Conservation (phyloP, 805 yeast species). For the Wickerhamiella sergipiensis region DNA sequence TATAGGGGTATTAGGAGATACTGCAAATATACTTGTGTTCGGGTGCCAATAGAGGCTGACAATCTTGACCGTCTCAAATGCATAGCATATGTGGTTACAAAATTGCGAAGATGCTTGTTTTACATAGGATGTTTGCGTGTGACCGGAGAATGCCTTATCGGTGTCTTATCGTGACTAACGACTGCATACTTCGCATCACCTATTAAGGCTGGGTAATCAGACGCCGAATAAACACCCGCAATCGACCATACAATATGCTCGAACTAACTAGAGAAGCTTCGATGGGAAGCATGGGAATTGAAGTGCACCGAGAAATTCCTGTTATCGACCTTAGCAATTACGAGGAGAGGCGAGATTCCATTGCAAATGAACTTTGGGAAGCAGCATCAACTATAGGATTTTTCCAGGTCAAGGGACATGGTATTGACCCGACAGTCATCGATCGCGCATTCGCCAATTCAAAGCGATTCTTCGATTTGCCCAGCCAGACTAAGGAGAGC, state of each 20-base stretch:
- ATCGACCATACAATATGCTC: background rate
- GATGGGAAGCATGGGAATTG: slow-evolving; percentile 7
- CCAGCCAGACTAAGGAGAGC: slow-evolving; percentile 4
- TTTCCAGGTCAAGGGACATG: slow-evolving; percentile 11
- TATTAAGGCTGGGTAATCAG: too few relatives aligned
- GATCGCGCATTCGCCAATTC: slow-evolving; percentile 8
- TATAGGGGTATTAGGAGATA: background rate
- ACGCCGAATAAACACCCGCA: background rate
- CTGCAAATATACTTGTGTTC: too few relatives aligned
- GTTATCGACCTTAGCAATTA: slow-evolving; percentile 7
- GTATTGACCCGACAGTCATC: slow-evolving; percentile 5
- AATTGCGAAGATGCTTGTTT: too few relatives aligned
- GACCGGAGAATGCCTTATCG: too few relatives aligned
- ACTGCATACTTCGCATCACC: too few relatives aligned
- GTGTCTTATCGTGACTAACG: too few relatives aligned
- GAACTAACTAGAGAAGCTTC: slow-evolving; percentile 1
- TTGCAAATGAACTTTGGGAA: slow-evolving; percentile 9
- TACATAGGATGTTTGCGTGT: too few relatives aligned
- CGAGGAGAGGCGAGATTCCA: slow-evolving; percentile 5
- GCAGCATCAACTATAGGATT: slow-evolving; percentile 11
- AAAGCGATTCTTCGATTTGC: slow-evolving; percentile 6
- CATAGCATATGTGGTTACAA: too few relatives aligned
- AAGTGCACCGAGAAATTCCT: slow-evolving; percentile 5
- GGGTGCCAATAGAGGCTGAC: too few relatives aligned
- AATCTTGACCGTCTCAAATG: too few relatives aligned